These are phyloP conservation scores for Geosmithia flava DNA, from an alignment of 2,329 filamentous ascomycete genomes.

Conservation along the genomic window DNA sequence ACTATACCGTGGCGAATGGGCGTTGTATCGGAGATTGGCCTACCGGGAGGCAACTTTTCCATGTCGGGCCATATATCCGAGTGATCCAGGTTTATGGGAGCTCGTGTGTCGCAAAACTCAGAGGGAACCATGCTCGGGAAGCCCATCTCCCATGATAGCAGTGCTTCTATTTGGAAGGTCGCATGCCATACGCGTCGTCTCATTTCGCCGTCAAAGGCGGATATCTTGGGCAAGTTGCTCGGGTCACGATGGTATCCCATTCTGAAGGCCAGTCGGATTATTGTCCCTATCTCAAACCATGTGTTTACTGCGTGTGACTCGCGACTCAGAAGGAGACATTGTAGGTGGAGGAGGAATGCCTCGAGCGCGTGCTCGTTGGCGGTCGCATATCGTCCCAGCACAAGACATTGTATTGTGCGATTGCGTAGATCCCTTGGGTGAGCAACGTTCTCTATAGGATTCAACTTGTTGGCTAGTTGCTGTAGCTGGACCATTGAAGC, in stretches of 20 bases:
- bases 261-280: constrained; percentile 41
- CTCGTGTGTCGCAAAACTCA: constrained; percentile 3
- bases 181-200: constrained; percentile 32
- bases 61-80: constrained; percentile 4
- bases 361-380: constrained; percentile 35
- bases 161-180: constrained; percentile 27
- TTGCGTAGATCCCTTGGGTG: not conserved
- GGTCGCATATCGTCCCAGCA: constrained; percentile 35
- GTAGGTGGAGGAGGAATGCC: constrained; percentile 37
- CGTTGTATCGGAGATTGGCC: constrained; percentile 4
- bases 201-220: constrained; percentile 33
- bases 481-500: not conserved
- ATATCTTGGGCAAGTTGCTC: constrained; percentile 33
- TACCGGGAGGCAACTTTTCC: constrained; percentile 1
- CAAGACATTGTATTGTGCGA: constrained; percentile 23
- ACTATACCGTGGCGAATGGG: constrained; percentile 39
- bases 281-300: constrained; percentile 37
- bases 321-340: constrained; percentile 39
- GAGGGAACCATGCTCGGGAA: constrained; percentile 30
- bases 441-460: not conserved
- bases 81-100: constrained; percentile 4
- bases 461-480: not conserved
- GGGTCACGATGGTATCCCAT: constrained; percentile 48
- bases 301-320: constrained; percentile 37
- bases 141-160: constrained; percentile 33